Conservation (phyloP, 2,329 filamentous ascomycete species). For the Penicillium corylophilum region DNA sequence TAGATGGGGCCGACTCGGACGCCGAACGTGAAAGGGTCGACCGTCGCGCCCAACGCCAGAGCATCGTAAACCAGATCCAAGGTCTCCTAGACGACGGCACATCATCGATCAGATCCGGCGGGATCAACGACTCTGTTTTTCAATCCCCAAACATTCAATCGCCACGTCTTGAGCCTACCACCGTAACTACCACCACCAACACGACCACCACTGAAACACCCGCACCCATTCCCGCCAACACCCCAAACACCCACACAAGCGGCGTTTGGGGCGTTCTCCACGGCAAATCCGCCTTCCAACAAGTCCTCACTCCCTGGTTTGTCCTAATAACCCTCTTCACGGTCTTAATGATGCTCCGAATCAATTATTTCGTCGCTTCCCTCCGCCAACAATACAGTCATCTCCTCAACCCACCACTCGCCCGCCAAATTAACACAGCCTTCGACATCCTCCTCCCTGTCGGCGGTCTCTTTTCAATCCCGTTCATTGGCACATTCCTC, state of each 20-base stretch:
- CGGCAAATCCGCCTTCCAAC: conserved; percentile 65
- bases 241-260: conserved; percentile 18
- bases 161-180: conserved; percentile 49
- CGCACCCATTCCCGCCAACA: neutral
- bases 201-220: neutral
- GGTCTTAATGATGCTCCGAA: conserved; percentile 72
- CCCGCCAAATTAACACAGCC: conserved; percentile 70
- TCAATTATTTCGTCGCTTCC: conserved; percentile 92
- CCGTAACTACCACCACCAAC: too few species aligned
- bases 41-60: conserved; percentile 60
- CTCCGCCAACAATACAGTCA: conserved; percentile 78
- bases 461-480: conserved; percentile 79
- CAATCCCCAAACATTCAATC: neutral
- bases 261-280: conserved; percentile 89
- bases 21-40: conserved; percentile 52
- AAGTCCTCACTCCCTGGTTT: conserved; percentile 82
- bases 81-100: conserved; percentile 61
- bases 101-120: conserved; percentile 3
- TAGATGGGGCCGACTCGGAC: conserved; percentile 56
- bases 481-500: conserved; percentile 78
- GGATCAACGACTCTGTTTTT: conserved; percentile 20
- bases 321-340: conserved; percentile 85
- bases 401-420: conserved; percentile 61
- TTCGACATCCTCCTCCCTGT: conserved; percentile 84
- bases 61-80: conserved; percentile 68